Conservation (phyloP, 2,329 filamentous ascomycete genomes). For the Exophiala xenobiotica region DNA sequence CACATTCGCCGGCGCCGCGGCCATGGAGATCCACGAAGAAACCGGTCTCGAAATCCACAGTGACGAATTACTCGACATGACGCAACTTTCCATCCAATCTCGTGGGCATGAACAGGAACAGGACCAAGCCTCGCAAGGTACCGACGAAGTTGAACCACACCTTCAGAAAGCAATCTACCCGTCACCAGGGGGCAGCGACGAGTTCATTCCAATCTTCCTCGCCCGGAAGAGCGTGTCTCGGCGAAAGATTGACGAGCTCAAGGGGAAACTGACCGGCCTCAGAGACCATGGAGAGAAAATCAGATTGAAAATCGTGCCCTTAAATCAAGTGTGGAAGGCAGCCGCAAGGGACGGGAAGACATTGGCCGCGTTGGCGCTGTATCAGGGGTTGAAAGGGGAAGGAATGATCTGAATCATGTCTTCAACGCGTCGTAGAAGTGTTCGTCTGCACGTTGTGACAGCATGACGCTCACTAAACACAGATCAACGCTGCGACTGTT, state of each 20-base stretch:
- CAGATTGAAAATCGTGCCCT: conserved; percentile 54
- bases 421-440: too few relatives aligned
- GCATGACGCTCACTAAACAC: too few relatives aligned
- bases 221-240: conserved; percentile 54
- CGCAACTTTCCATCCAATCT: conserved; percentile 42
- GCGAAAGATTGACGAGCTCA: conserved; percentile 49
- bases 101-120: conserved; percentile 29
- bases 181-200: conserved; percentile 57
- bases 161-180: conserved; percentile 55
- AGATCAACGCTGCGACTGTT: too few relatives aligned
- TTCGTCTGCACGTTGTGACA: too few relatives aligned
- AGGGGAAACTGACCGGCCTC: conserved; percentile 56
- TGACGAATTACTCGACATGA: conserved; percentile 55
- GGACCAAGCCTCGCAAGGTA: background rate
- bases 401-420: conserved; percentile 13
- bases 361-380: conserved; percentile 56
- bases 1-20: conserved; percentile 55
- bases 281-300: conserved; percentile 58
- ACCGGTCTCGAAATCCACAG: conserved; percentile 53
- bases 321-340: conserved; percentile 55
- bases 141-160: conserved; percentile 30
- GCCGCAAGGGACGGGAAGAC: conserved; percentile 57
- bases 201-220: conserved; percentile 58
- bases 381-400: conserved; percentile 33
- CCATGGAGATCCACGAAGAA: conserved; percentile 59